Percentiles rank a stretch among this genome's conserved stretches.
Conservation (phyloP, 495 filamentous ascomycete genomes). For the Daldinia concentrica region DNA sequence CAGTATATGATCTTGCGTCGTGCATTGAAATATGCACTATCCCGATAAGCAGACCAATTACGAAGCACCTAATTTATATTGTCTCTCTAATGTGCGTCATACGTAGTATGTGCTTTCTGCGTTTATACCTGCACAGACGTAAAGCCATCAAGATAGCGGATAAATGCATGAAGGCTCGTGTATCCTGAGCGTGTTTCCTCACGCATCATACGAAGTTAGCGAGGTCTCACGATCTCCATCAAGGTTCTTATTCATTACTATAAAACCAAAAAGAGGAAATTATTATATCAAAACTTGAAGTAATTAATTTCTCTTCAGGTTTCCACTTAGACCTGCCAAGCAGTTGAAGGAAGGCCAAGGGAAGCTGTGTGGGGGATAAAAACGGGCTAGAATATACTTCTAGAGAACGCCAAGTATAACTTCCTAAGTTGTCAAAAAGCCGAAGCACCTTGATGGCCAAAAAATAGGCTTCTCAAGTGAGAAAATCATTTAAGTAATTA, state of each 20-base stretch:
- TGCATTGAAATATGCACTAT: neutral
- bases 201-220: neutral
- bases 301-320: neutral
- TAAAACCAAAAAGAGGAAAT: neutral
- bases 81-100: neutral
- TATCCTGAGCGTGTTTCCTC: neutral
- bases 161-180: neutral
- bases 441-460: constrained; percentile 31
- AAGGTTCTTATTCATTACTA: neutral
- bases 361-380: constrained; percentile 13
- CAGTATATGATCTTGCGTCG: neutral
- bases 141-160: neutral
- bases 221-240: neutral
- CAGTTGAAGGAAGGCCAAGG: constrained; percentile 1
- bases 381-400: constrained; percentile 3
- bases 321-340: constrained; percentile 12
- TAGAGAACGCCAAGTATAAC: constrained; percentile 16
- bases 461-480: neutral
- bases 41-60: neutral
- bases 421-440: constrained; percentile 10
- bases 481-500: neutral
- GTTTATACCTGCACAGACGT: neutral
- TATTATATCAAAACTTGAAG: neutral
- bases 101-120: neutral
- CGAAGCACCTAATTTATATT: neutral